Evolutionary conservation across 2,329 filamentous ascomycete genomes (phyloP).

Genomic region (Fusarium pseudonygamai): DNA sequence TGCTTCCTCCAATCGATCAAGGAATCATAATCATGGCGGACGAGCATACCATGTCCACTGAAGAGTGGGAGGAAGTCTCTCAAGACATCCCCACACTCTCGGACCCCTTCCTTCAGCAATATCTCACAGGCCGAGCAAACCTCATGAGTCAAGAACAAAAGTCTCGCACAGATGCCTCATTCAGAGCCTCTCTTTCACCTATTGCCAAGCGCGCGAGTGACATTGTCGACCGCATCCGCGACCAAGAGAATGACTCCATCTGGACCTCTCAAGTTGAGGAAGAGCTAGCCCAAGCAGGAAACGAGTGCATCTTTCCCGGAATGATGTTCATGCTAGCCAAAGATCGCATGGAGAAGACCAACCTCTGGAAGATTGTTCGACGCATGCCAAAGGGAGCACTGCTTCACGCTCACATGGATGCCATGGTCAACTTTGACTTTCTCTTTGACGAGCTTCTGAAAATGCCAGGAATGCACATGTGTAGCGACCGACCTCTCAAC

Average conservation of each 20-base stretch:
- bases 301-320: slow-evolving; percentile 78
- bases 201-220: slow-evolving; percentile 79
- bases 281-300: slow-evolving; percentile 67
- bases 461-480: slow-evolving; percentile 79
- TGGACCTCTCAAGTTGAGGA: slow-evolving; percentile 83
- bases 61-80: slow-evolving; percentile 68
- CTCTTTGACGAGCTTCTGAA: slow-evolving; percentile 76
- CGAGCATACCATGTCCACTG: slow-evolving; percentile 54
- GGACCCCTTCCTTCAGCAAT: slow-evolving; percentile 85
- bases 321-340: slow-evolving; percentile 95
- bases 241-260: slow-evolving; percentile 76
- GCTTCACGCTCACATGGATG: slow-evolving; percentile 88
- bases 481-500: slow-evolving; percentile 65
- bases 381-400: slow-evolving; percentile 90
- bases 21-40: slow-evolving; percentile 48
- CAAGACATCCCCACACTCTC: slow-evolving; percentile 65
- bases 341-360: slow-evolving; percentile 84
- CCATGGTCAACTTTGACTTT: slow-evolving; percentile 89
- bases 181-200: slow-evolving; percentile 79
- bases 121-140: slow-evolving; percentile 77
- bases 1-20: background rate
- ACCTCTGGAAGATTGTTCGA: slow-evolving; percentile 85
- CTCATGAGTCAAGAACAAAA: slow-evolving; percentile 85
- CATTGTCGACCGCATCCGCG: slow-evolving; percentile 83
- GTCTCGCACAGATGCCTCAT: slow-evolving; percentile 77